phyloP scores from a whole-genome alignment of 805 yeast species.

The Candida coleopterorum region DNA sequence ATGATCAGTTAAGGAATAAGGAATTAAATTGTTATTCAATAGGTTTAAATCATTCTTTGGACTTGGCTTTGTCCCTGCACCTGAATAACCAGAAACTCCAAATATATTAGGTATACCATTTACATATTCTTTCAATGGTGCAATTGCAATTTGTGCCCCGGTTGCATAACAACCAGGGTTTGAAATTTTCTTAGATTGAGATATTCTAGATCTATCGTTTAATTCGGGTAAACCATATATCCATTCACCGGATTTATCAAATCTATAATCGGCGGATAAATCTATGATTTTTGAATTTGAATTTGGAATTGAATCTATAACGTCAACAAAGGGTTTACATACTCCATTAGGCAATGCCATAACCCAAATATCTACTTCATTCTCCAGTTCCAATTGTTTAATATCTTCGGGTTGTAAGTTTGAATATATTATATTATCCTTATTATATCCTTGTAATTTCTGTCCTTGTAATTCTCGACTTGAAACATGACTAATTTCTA shows the following conservation, averaged over 20 bases:
- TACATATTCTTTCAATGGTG: conserved; percentile 71
- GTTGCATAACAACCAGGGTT: conserved; percentile 99
- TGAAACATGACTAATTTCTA: conserved; percentile 89
- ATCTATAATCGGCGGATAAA: conserved; percentile 92
- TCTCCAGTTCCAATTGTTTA: conserved; percentile 64
- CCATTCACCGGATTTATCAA: conserved; percentile 87
- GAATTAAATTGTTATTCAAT: conserved; percentile 79
- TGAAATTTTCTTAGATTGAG: conserved; percentile 73
- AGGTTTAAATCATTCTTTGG: conserved; percentile 84
- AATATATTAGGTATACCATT: conserved; percentile 78
- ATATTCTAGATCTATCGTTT: conserved; percentile 60
- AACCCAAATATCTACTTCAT: conserved; percentile 92
- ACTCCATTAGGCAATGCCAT: conserved; percentile 99
- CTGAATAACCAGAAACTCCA: conserved; percentile 98
- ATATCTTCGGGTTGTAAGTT: conserved; percentile 88
- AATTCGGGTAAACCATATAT: conserved; percentile 93
- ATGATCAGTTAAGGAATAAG: conserved; percentile 94
- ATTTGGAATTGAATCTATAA: conserved; percentile 59
- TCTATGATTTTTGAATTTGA: conserved; percentile 83
- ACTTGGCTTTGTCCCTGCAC: conserved; percentile 98
- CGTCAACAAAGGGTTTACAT: conserved; percentile 81
- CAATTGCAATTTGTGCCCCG: conserved; percentile 88
- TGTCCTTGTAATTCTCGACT: conserved; percentile 92
- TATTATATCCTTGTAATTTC: conserved; percentile 81
- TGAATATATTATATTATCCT: conserved; percentile 72